These are phyloP conservation scores for Linnemannia elongata DNA, from an alignment of 192 early-diverging fungal genomes.

Conservation along the genomic window DNA sequence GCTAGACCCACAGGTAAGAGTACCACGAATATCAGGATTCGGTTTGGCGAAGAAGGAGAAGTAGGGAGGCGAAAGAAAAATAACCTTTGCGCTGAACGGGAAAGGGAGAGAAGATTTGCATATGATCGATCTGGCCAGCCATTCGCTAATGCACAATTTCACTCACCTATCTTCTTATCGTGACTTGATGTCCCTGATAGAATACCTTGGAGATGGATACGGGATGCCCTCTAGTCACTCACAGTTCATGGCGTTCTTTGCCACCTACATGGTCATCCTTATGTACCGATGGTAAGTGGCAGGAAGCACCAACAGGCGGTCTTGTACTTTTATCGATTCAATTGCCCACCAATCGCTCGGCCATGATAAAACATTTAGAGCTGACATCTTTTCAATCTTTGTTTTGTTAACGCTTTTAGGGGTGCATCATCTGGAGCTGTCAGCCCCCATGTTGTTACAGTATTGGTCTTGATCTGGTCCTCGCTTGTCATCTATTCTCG, in stretches of 20 bases:
- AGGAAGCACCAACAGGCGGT: neutral
- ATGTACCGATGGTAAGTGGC: conserved; percentile 57
- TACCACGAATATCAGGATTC: no score
- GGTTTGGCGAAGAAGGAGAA: neutral
- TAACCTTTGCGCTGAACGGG: neutral
- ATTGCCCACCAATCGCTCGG: neutral
- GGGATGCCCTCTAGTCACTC: conserved; percentile 90
- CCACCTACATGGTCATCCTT: conserved; percentile 70
- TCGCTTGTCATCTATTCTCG: conserved; percentile 45
- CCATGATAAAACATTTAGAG: neutral
- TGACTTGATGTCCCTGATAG: conserved; percentile 44
- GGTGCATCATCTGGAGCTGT: conserved; percentile 20
- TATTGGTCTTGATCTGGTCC: conserved; percentile 32
- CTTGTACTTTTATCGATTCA: neutral
- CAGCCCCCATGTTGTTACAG: conserved; percentile 27
- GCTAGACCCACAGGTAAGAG: conserved; percentile 73
- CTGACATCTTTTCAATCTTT: neutral
- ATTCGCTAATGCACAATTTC: neutral
- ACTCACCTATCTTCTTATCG: neutral
- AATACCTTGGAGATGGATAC: conserved; percentile 79
- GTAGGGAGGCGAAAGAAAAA: neutral
- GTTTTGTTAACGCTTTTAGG: neutral
- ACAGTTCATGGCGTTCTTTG: conserved; percentile 86
- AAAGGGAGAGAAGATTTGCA: neutral
- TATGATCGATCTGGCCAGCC: neutral